A percentile compares a stretch with the other conserved stretches of the same genome.
Conservation (phyloP, 2,329 filamentous ascomycete genomes). For the Verticillium alfalfae region DNA sequence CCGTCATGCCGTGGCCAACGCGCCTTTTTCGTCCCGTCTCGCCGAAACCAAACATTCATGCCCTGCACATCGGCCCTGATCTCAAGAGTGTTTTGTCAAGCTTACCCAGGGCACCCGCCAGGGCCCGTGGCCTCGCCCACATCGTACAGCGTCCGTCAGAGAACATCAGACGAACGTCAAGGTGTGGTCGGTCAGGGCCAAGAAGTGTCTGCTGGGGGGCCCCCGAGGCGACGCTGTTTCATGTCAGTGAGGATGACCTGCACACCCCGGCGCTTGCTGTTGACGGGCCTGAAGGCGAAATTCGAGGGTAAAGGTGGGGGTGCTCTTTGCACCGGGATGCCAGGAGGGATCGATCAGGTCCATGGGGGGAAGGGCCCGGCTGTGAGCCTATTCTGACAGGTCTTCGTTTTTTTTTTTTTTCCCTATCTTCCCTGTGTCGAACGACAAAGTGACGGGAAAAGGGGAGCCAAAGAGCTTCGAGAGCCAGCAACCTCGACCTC, state of each 20-base stretch:
- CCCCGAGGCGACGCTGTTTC: conserved; percentile 1
- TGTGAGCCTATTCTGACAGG: neutral
- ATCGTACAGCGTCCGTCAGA: conserved; percentile 8
- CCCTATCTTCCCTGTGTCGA: neutral
- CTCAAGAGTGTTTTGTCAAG: conserved; percentile 10
- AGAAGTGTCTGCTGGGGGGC: neutral
- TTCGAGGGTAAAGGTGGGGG: neutral
- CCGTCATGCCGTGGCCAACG: neutral
- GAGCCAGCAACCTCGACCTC: too few relatives aligned
- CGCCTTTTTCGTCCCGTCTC: neutral
- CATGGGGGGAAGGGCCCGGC: neutral
- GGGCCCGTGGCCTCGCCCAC: conserved; percentile 2
- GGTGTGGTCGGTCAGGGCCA: conserved; percentile 3
- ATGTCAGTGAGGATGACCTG: conserved; percentile 2
- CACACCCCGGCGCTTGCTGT: conserved; percentile 4
- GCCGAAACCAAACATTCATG: neutral
- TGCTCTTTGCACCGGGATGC: neutral
- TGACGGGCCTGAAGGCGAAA: conserved; percentile 9
- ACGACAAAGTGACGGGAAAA: conserved; percentile 2
- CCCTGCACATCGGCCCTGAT: conserved; percentile 8
- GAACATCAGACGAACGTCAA: conserved; percentile 11
- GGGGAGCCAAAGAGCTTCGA: neutral
- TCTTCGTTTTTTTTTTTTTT: neutral
- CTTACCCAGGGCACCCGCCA: neutral
- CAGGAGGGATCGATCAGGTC: neutral